Evolutionary conservation across 768 basidiomycete species (phyloP), one percentile per base, ranked within the genome.

Genomic region (Lactarius quietus): DNA sequence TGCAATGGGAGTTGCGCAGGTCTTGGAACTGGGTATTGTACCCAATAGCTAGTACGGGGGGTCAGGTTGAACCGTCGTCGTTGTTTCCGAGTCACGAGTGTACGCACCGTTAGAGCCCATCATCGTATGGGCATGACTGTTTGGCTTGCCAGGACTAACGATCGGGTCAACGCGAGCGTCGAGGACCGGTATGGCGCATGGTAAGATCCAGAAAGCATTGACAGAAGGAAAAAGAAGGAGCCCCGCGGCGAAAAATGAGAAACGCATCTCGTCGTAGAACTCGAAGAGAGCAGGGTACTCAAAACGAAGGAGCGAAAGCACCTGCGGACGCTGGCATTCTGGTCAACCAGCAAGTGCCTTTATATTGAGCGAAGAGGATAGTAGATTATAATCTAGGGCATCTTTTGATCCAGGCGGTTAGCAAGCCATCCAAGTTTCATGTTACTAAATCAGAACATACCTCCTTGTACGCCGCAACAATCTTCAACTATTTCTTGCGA

Each of bases 81-180:
- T 39, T 10, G 18, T 17, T 28, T 3, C n/a, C n/a, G n/a, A n/a
- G n/a, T n/a, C 29, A 35, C 14, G 36, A 26, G 38, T 7, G 53
- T 10, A 26, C 61, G 41, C 26, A 68, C 68, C 65, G 9, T 17
- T 52, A 28, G 66, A 67, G 28, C 68, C 68, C 65, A 67, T 67
- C 20, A 68, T 43, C 10, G 68, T 68, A 20, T 68, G 68, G 4
- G 41, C 57, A 52, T 68, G 68, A 31, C 65, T 26, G 43, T 57
- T 68, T 14, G 56, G 2, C 52, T 4, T 28, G 20, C 65, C 65
- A 20, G 61, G 53, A 38, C 6, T n/a, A 17, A 67, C 26, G 57
- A 68, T 68, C 12, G 68, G 68, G 61, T 68, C 68, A 36, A 68
- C 23, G 26, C 68, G 66, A 48, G 41, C 43, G 18, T 63, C 43